Base-by-base conservation (phyloP, 1,139 yeast species). In the Zhuliangozyma parablackwelliae region DNA sequence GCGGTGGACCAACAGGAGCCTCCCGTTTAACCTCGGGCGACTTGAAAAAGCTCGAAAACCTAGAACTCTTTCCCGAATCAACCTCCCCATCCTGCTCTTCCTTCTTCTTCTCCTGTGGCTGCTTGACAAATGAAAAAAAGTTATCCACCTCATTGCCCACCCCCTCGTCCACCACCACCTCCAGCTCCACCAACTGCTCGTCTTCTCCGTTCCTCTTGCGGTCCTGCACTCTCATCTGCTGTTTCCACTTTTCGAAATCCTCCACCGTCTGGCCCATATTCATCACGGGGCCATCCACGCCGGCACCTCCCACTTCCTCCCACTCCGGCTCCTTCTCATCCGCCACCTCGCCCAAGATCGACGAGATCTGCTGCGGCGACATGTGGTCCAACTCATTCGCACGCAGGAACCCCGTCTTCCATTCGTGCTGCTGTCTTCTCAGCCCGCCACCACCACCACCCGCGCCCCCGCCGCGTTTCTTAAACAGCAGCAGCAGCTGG, bases 231-330 rank as follows among this genome's bases (percentile, higher is more conserved):
- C 72, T 74, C 80, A 79, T 76, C 50, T 70, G 70, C 34, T 72
- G 65, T 56, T 80, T 82, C 87, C 89, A 81, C 46, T 70, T 68
- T 53, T 82, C 89, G 51, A 83, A 83, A 49, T 82, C 92, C 37
- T 78, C 80, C 16, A 79, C 82, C 2, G 85, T 72, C 42, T 74
- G 78, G 12, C 80, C 80, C 64, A 73, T 70, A 38, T 35, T 38
- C 32, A 38, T 30, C 39, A 42, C 36, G 11, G 9, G 9, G 16
- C 26, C 27, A 23, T 41, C 40, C 11, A 9, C 10, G 5, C 26
- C 26, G 21, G 31, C 26, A 21, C 43, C 42, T 6, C 35, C 36
- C 32, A 37, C 36, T 26, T 42, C 47, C 48, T 72, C 70, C 82
- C 82, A 78, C 39, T 72, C 80, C 0, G 80, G 78, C 7, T 64